Percentiles rank a stretch among this genome's conserved stretches.
Evolutionary conservation across 192 early-diverging fungal genomes (phyloP).

Genomic region (Bifiguratus adelaidae): DNA sequence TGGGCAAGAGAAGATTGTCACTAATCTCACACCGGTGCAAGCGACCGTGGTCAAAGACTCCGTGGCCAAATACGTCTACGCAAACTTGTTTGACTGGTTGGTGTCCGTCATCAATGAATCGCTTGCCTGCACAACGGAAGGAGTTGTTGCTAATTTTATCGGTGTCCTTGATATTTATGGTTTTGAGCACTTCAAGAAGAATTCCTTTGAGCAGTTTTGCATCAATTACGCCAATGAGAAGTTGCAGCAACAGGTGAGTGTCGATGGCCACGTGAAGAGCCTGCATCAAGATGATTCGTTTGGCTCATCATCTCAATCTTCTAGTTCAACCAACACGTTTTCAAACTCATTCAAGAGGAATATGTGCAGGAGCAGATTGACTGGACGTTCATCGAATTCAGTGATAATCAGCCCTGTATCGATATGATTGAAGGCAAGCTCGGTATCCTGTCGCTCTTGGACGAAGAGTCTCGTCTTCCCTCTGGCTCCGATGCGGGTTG

Average conservation of each 20-base stretch:
- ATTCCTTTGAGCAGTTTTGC: slow-evolving; percentile 99
- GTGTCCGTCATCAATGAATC: slow-evolving; percentile 82
- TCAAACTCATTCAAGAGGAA: slow-evolving; percentile 98
- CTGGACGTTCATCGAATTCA: slow-evolving; percentile 98
- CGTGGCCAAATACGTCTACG: slow-evolving; percentile 96
- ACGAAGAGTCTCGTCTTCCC: slow-evolving; percentile 78
- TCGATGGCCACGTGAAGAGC: background rate
- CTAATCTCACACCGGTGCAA: slow-evolving; percentile 58
- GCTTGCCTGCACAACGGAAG: slow-evolving; percentile 45
- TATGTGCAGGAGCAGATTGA: slow-evolving; percentile 93
- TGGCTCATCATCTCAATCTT: background rate
- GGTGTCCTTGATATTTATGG: slow-evolving; percentile 99
- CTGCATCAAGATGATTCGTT: background rate
- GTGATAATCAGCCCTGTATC: slow-evolving; percentile 98
- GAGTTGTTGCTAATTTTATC: slow-evolving; percentile 59
- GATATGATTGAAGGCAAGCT: slow-evolving; percentile 95
- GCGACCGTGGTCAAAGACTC: slow-evolving; percentile 79
- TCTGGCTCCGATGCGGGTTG: slow-evolving; percentile 79
- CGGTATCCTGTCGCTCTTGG: slow-evolving; percentile 90
- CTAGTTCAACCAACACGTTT: slow-evolving; percentile 95
- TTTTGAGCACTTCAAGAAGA: slow-evolving; percentile 99
- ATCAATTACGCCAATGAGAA: slow-evolving; percentile 98
- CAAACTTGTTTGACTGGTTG: slow-evolving; percentile 93
- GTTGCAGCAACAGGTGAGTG: slow-evolving; percentile 73
- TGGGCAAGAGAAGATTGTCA: slow-evolving; percentile 95